Percentiles rank a stretch among this genome's conserved stretches.
These are phyloP conservation scores for Cytauxzoon felis DNA, from an alignment of 169 alveolate species.

Conservation along the genomic window DNA sequence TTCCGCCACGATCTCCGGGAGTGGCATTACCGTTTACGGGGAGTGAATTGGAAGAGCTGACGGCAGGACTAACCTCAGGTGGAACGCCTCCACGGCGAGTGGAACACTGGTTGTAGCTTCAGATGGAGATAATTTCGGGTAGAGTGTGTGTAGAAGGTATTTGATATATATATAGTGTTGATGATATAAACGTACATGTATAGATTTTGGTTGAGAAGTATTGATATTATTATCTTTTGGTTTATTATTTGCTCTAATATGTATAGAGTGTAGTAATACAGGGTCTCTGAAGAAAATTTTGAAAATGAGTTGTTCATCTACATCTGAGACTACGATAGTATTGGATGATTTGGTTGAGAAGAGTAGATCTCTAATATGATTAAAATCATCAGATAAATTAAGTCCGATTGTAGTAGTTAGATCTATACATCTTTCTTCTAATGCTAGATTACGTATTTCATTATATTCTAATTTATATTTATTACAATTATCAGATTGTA, in stretches of 20 bases:
- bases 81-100: too few species aligned
- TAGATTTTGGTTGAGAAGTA: conserved; percentile 26
- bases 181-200: conserved; percentile 12
- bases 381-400: conserved; percentile 9
- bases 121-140: too few species aligned
- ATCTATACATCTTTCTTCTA: conserved; percentile 28
- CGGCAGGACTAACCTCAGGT: too few species aligned
- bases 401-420: conserved; percentile 21
- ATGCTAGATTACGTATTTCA: conserved; percentile 22
- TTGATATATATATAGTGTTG: too few species aligned
- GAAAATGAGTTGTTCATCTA: conserved; percentile 57
- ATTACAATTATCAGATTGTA: too few species aligned
- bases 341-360: background rate
- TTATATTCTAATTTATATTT: background rate
- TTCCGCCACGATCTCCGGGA: too few species aligned
- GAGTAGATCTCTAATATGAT: conserved; percentile 11
- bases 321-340: conserved; percentile 41
- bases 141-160: too few species aligned
- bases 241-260: conserved; percentile 4
- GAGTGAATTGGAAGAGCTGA: too few species aligned
- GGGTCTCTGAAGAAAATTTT: conserved; percentile 44
- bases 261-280: conserved; percentile 6
- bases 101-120: too few species aligned
- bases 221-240: conserved; percentile 9
- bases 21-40: too few species aligned